Base-by-base conservation (phyloP, 139 green algal genomes). In the Diplosphaera chodatii region DNA sequence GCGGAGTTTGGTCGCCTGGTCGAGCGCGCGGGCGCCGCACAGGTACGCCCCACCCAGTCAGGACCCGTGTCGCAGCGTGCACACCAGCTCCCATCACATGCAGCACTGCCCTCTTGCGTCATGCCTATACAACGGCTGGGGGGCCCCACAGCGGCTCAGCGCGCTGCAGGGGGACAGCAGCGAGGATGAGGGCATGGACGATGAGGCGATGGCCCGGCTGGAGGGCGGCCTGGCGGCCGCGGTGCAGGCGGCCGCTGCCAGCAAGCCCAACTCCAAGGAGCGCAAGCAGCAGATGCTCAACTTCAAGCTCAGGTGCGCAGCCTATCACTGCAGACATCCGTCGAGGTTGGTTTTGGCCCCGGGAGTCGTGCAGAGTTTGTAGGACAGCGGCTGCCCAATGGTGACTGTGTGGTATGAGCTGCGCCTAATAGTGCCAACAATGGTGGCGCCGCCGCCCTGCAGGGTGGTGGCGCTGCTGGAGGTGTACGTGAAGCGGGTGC, bases 131-230 rank as follows among this genome's bases (percentile, higher is more conserved):
- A n/a, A n/a, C n/a, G n/a, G n/a, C n/a, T n/a, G n/a, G n/a, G n/a
- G n/a, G n/a, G n/a, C n/a, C n/a, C n/a, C n/a, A n/a, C n/a, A n/a
- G n/a, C n/a, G n/a, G n/a, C n/a, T n/a, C n/a, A n/a, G n/a, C n/a
- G n/a, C n/a, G n/a, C 13, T 28, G 21, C n/a, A 29, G 5, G 32
- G 27, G 4, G 32, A 30, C 2, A 62, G 28, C 40, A 78, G 67
- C 37, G 74, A 72, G 8, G 70, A 40, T 18, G 74, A 73, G 1
- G 78, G 41, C 22, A 68, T 84, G 64, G 80, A 85, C 67, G 86
- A 92, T 40, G 86, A 89, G 29, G 78, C 76, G 3, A 95, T 95
- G 89, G 88, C 91, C 71, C 55, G 74, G 0, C 86, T 94, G 83
- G 90, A 95, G 72, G 77, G 72, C n/a, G 82, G 86, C 69, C 70